Conservation (phyloP, 805 yeast species). For the Candida gorgasii region DNA sequence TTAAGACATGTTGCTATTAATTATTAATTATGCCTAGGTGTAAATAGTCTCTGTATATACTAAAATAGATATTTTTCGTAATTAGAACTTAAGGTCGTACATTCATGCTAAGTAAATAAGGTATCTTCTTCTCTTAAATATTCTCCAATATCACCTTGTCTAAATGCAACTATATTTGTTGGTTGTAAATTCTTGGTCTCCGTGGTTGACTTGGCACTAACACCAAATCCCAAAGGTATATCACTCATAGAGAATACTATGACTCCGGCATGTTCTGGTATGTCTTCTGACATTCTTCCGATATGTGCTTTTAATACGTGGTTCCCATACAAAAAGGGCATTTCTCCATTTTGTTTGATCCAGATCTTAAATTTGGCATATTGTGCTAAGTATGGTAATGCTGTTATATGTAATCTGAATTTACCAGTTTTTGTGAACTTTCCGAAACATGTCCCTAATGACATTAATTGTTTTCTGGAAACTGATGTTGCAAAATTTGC, state of each 20-base stretch:
- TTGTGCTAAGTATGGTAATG: constrained; percentile 77
- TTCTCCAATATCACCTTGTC: constrained; percentile 98
- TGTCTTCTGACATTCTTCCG: constrained; percentile 95
- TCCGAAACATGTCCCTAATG: constrained; percentile 91
- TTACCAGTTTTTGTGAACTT: constrained; percentile 97
- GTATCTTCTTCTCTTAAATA: constrained; percentile 98
- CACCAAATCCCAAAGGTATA: constrained; percentile 93
- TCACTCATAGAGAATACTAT: constrained; percentile 89
- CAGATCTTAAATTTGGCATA: constrained; percentile 92
- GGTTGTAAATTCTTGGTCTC: constrained; percentile 90
- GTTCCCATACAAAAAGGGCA: constrained; percentile 97
- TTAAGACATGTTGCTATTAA: constrained; percentile 31
- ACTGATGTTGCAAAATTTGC: constrained; percentile 89
- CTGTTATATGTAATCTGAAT: constrained; percentile 92
- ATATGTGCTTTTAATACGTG: constrained; percentile 95
- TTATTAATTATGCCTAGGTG: constrained; percentile 13
- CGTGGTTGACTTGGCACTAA: constrained; percentile 84
- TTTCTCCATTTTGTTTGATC: constrained; percentile 97
- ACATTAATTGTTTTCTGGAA: constrained; percentile 86
- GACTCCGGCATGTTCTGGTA: constrained; percentile 97
- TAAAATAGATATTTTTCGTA: too few relatives aligned
- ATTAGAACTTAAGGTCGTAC: too few relatives aligned
- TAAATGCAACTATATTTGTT: constrained; percentile 89
- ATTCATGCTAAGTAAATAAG: constrained; percentile 62
- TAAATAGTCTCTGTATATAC: constrained; percentile 11